Evolutionary conservation across 169 alveolate species (phyloP).

Genomic region (Eimeria falciformis): DNA sequence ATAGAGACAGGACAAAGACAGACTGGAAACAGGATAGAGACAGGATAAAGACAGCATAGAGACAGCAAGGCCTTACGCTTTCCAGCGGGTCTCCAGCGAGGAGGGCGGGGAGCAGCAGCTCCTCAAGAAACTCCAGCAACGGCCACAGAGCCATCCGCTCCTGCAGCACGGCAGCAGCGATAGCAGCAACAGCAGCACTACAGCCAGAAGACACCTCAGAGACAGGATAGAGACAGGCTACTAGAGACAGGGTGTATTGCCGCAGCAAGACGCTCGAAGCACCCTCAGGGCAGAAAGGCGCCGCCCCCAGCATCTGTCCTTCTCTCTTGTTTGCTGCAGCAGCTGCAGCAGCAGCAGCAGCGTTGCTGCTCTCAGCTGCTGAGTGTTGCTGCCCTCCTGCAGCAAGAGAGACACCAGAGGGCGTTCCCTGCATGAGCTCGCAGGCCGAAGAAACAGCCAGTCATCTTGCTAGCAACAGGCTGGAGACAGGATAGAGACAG

Average conservation of each 20-base stretch:
- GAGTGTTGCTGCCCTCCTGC: conserved; percentile 17
- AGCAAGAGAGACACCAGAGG: background rate
- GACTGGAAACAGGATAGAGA: background rate
- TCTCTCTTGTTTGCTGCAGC: background rate
- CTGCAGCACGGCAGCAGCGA: conserved; percentile 19
- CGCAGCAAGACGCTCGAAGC: conserved; percentile 1
- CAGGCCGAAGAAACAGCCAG: background rate
- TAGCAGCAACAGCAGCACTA: conserved; percentile 6
- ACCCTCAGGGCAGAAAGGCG: background rate
- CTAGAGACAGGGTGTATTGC: background rate
- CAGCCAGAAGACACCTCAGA: background rate
- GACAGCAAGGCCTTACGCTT: background rate
- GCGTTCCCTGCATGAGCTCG: background rate
- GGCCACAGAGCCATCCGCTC: background rate
- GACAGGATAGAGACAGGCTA: too few relatives aligned
- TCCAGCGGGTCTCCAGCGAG: background rate
- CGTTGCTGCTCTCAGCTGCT: background rate
- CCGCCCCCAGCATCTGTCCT: background rate
- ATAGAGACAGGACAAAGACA: background rate
- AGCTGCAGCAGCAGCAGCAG: conserved; percentile 26
- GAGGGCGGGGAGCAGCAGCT: background rate
- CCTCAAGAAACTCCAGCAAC: conserved; percentile 13
- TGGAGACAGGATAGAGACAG: too few relatives aligned
- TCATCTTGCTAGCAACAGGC: background rate
- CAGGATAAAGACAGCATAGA: background rate